phyloP scores from a whole-genome alignment of 192 early-diverging fungal species.

The Backusella parvicylindrica region DNA sequence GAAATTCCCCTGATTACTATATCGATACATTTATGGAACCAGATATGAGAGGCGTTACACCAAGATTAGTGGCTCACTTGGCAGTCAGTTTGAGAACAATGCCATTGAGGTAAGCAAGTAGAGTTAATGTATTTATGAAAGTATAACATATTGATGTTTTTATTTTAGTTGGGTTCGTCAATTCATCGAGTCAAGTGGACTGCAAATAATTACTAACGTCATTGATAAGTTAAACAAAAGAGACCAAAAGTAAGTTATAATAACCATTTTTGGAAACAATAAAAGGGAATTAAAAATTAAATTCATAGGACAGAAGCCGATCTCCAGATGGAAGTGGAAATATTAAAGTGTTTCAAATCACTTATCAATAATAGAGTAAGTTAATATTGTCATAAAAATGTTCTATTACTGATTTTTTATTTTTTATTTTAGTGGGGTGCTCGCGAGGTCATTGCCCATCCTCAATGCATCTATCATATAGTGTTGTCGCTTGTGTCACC shows the following conservation, averaged over 20 bases:
- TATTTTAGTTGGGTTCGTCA: constrained; percentile 63
- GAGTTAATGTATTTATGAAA: not conserved
- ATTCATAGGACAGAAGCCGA: constrained; percentile 61
- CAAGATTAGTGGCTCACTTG: constrained; percentile 44
- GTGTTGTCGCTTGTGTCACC: constrained; percentile 74
- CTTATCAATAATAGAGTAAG: constrained; percentile 61
- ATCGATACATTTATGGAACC: constrained; percentile 50
- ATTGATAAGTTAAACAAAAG: constrained; percentile 60
- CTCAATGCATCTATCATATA: constrained; percentile 68
- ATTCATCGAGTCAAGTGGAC: constrained; percentile 75
- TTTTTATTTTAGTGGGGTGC: constrained; percentile 64
- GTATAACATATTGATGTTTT: not conserved
- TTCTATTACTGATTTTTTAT: not conserved
- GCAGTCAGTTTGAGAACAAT: constrained; percentile 53
- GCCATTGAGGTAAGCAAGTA: constrained; percentile 42
- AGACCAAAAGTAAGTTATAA: constrained; percentile 44
- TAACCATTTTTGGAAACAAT: not conserved
- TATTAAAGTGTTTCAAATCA: constrained; percentile 76
- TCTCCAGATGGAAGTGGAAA: constrained; percentile 76
- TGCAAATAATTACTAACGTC: constrained; percentile 67
- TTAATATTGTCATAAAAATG: not conserved
- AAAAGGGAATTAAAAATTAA: not conserved
- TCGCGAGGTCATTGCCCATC: constrained; percentile 67
- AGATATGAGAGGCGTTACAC: constrained; percentile 46
- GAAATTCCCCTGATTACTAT: constrained; percentile 54